Evolutionary conservation across 208 protist genomes (phyloP), one percentile per base, ranked within the genome.

Genomic region (Baffinella frigidus): DNA sequence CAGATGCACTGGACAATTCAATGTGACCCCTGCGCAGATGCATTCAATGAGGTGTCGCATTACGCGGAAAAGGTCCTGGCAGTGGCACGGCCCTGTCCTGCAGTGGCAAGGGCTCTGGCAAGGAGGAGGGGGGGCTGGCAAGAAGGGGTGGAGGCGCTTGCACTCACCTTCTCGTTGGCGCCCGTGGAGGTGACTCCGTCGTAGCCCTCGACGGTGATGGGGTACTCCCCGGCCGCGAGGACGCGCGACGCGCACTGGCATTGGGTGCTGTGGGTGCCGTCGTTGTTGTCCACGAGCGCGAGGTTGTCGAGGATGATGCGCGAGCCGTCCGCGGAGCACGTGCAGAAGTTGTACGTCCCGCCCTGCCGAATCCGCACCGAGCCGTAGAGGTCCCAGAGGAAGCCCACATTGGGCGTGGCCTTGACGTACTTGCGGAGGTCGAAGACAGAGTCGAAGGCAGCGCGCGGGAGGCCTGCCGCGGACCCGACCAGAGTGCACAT

Each of bases 291-390:
- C 24, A 80, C 33, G 39, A 80, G 30, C 71, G 41, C 3, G 24
- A 43, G n/a, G 43, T 48, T 35, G 71, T 80, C 71, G 10, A 80
- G 24, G 30, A 17, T 43, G 30, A 90, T 11, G 51, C 35, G 67
- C 38, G 83, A 90, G 4, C 83, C 83, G 41, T 90, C 83, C 5
- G 45, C 30, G 3, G 83, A 90, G 17, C 51, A 45, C 5, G 27
- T 72, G 43, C 83, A 90, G 61, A 90, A 38, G 36, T 43, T 33
- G 41, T 90, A 90, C 17, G 11, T 73, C 24, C 83, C 83, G 35
- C 38, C 36, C 30, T 72, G 20, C 35, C 44, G n/a, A 35, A 90
- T 90, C 51, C 72, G n/a, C 33, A 90, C 14, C 11, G 20, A 38
- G 56, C 83, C 83, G 39, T 41, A 90, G 43, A 90, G 44, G 20